Evolutionary conservation across 1,284 basidiomycete genomes (phyloP), one percentile per base, ranked within the genome.

Genomic region (Takashimella tepidaria): DNA sequence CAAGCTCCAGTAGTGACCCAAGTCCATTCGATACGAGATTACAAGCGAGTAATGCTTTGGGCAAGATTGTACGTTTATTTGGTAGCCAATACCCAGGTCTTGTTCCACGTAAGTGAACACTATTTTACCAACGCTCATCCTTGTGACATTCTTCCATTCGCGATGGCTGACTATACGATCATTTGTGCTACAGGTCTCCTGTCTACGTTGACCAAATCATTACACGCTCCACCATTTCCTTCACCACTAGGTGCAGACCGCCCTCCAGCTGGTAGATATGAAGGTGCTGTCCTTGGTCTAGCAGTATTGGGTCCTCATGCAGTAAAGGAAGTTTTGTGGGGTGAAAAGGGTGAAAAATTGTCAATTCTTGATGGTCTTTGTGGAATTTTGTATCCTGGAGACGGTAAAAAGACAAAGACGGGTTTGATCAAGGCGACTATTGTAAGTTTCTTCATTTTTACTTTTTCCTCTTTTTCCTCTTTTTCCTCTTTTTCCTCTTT

Each of bases 201-300:
- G 76, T 92, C 95, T 67, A 97, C 95, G 0, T 82, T 98, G 5
- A 80, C 93, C 5, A 82, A 92, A 12, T 92, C 92, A 0, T 82
- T 98, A 3, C 47, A 66, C 4, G 67, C 70, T 1, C 57, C 70
- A 4, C 70, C 72, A 12, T 68, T 67, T 59, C 69, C 71, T 2
- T 69, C 69, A 4, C 70, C 71, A 3, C 59, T 68, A 1, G 67
- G 69, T 6, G 64, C 72, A 20, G 57, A 69, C 6, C 47, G 56
- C 43, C 64, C 55, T 23, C 74, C 69, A 19, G 81, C 80, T 24
- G 89, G 86, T 5, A 88, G 87, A 12, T 81, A 87, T 52, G 89
- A 89, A 72, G 91, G 92, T 41, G 89, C 91, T 0, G 83, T 95
- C 22, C 83, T 89, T 0, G 91, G 90, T 12, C 79, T 95, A 24